Evolutionary conservation across 352 stramenopile genomes (phyloP).

Genomic region (Phytophthora rubi): DNA sequence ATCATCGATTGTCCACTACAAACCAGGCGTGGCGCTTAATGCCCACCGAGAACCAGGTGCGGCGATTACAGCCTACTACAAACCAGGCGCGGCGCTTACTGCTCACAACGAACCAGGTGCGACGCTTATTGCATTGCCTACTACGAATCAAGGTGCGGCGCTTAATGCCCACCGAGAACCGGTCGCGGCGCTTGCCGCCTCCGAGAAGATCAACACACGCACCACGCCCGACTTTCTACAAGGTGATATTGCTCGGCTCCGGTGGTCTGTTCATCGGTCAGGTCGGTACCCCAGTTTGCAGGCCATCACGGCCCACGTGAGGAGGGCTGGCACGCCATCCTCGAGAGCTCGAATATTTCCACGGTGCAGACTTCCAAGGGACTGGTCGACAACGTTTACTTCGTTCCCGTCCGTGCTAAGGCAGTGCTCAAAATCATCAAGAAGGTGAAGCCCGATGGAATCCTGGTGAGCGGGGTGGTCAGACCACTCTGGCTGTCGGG

Average conservation of each 20-base stretch:
- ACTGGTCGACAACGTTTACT: slow-evolving; percentile 94
- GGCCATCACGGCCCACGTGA: slow-evolving; percentile 96
- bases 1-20: too few relatives aligned
- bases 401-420: slow-evolving; percentile 91
- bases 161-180: too few relatives aligned
- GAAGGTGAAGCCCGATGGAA: slow-evolving; percentile 98
- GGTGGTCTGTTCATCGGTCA: slow-evolving; percentile 95
- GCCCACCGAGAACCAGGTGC: too few relatives aligned
- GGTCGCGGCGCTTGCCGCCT: too few relatives aligned
- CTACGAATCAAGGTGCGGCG: too few relatives aligned
- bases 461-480: slow-evolving; percentile 98
- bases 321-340: slow-evolving; percentile 89
- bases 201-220: too few relatives aligned
- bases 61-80: too few relatives aligned
- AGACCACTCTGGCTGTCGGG: slow-evolving; percentile 98
- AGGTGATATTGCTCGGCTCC: slow-evolving; percentile 94
- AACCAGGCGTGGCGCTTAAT: too few relatives aligned
- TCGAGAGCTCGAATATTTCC: slow-evolving; percentile 97
- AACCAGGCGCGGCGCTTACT: too few relatives aligned
- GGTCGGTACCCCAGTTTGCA: slow-evolving; percentile 95
- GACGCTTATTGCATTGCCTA: too few relatives aligned
- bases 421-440: slow-evolving; percentile 94
- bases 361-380: slow-evolving; percentile 94
- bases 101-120: too few relatives aligned
- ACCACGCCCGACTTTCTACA: slow-evolving; percentile 73